These are phyloP conservation scores for Russula lepida DNA, from an alignment of 768 basidiomycete genomes.

Conservation along the genomic window DNA sequence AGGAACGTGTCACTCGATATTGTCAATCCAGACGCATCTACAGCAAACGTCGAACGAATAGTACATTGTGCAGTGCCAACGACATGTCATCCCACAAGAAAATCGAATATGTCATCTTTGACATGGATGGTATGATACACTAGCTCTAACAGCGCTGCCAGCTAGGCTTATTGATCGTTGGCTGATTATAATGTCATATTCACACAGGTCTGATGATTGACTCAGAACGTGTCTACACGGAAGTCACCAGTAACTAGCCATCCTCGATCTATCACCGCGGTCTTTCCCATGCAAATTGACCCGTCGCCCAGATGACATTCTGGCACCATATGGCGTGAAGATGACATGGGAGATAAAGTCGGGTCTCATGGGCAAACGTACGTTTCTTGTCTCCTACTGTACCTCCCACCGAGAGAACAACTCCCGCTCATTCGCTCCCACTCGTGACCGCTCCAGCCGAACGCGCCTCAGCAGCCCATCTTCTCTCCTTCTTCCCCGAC, in stretches of 20 bases:
- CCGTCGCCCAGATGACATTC: constrained; percentile 50
- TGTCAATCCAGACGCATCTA: too few species aligned
- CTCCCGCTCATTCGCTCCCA: neutral
- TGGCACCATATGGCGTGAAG: constrained; percentile 58
- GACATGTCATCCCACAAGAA: neutral
- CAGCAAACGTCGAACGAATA: neutral
- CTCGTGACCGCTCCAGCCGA: constrained; percentile 40
- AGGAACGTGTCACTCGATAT: too few species aligned
- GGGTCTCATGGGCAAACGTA: constrained; percentile 84
- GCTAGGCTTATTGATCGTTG: neutral
- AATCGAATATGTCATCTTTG: constrained; percentile 29
- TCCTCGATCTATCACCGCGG: neutral
- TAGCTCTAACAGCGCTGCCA: neutral
- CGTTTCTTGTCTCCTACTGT: constrained; percentile 17
- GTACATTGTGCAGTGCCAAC: neutral
- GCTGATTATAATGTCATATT: neutral
- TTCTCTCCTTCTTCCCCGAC: constrained; percentile 70
- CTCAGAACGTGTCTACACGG: constrained; percentile 67
- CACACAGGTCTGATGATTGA: constrained; percentile 64
- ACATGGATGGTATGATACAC: constrained; percentile 30
- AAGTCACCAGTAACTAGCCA: constrained; percentile 58
- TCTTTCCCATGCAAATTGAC: neutral
- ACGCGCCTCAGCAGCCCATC: constrained; percentile 50
- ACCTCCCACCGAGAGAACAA: neutral
- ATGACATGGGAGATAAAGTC: constrained; percentile 89